Evolutionary conservation across 2,329 filamentous ascomycete species (phyloP), one percentile per base, ranked within the genome.

Genomic region (Myriosclerotinia duriaeana): DNA sequence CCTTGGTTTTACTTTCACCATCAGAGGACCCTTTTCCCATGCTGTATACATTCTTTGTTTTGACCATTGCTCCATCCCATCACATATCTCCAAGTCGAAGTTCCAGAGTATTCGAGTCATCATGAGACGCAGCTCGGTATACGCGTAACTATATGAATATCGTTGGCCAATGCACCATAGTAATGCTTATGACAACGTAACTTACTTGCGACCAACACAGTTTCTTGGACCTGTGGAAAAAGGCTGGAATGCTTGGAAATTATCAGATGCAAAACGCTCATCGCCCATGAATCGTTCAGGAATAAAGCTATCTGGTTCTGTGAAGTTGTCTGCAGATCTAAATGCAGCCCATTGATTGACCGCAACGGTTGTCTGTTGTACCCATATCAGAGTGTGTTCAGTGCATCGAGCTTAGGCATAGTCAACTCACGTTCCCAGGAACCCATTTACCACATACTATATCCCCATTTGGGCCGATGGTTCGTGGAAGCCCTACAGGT

Each of bases 221-320:
- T 60, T 67, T 53, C 67, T 40, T n/a, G 67, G 68, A 0, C 71
- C 71, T n/a, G 56, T 40, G 20, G 64, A 66, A 64, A 72, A 72
- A 12, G 44, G 44, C 20, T 46, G 17, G 44, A 46, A 46, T 46
- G 44, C 44, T n/a, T 46, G 17, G 44, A 46, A 46, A 20, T 46
- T 46, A 17, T 46, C 44, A 20, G 71, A 69, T 38, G 69, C 74
- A 1, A 86, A 84, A 1, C 82, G 48, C 17, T 54, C 14, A 65
- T 66, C 66, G 9, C 54, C 64, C 53, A 80, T 74, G 72, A 77
- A 85, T 4, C 83, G 80, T 56, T 82, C 81, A 0, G 79, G 82
- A 8, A 82, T 69, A 73, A 83, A 84, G 22, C 76, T 74, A n/a
- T 77, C 73, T 0, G 80, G 77, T 5, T 79, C 74, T 0, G 76